Base-by-base conservation (phyloP, 2,329 filamentous ascomycete genomes). In the Diplocarpon rosae region DNA sequence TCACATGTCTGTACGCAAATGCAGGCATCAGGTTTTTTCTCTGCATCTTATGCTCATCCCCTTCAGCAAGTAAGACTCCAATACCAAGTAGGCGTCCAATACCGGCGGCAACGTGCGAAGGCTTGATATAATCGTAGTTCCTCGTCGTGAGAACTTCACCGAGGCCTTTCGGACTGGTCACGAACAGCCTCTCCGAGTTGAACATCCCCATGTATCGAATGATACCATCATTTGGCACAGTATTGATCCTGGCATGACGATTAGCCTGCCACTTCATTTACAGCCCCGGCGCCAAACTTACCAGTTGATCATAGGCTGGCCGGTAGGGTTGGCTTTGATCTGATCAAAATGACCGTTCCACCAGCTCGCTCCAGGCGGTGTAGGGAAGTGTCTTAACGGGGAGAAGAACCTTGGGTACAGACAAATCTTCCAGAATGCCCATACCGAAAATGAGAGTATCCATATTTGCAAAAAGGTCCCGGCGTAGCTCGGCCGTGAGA, bases 31-130 rank as follows among this genome's bases (percentile, higher is more conserved):
- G 73, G 46, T 82, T 79, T 61, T 84, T 88, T 37, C 89, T 75
- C 66, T 88, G 84, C 56, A 76, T 68, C 66, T 83, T 92, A 63
- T 95, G 90, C 57, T 89, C 85, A 11, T 93, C 85, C n/a, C 89
- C 89, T 63, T 95, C 89, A 1, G 86, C 84, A 10, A 95, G 68
- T 31, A 95, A 65, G 12, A 90, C 67, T 9, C 85, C 84, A 11
- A 80, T 65, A 9, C 86, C 83, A 11, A 90, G 68, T 20, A 88
- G 68, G 16, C 76, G 70, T 1, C 72, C 75, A 3, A 90, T 65
- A 1, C 71, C 69, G 35, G 64, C 64, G 29, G 75, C 67, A 27
- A 85, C 54, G 17, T 69, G 58, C 1, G 55, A 42, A 0, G 82
- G 81, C 59, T 86, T 87, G 36, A 70, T 58, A 52, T 85, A 89